Evolutionary conservation across 2,329 filamentous ascomycete genomes (phyloP), one percentile per base, ranked within the genome.

Genomic region (Fusarium sarcochroum): DNA sequence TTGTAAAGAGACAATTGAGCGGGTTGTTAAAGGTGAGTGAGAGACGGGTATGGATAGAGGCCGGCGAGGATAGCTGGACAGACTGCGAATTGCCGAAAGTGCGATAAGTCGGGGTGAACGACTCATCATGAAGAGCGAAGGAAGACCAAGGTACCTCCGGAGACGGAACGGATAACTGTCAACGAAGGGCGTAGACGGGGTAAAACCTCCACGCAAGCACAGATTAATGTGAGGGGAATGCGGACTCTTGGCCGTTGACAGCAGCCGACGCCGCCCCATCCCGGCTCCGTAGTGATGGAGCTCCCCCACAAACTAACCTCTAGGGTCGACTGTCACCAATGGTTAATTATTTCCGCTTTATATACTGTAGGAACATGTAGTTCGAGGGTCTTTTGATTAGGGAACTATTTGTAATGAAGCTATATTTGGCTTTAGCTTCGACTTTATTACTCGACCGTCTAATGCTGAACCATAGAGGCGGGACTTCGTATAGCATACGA

Each of bases 211-310:
- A 63, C 59, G 62, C 57, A 63, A 40, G 18, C 40, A 27, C 25
- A 38, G 17, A 57, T 47, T 47, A 32, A 34, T 27, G 48, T 63
- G 66, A 69, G 66, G 66, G 63, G 65, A 55, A 62, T 45, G 11
- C 35, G 35, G 40, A 52, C 45, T 40, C 59, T 50, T 65, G 60
- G 54, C 60, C 30, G 60, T 52, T 42, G 52, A 51, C 41, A 48
- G 37, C 45, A 51, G 56, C 56, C 66, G 61, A 69, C 47, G 46
- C 42, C 50, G 52, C 44, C 50, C 61, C 52, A 40, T 69, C 55
- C 63, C 51, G 55, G 66, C 51, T 69, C 52, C 61, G 49, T 44
- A 66, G 42, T 45, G 41, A 49, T 64, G 49, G 50, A 57, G 21
- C 32, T 30, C 21, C 46, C 60, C 57, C 44, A 27, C 59, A 59